These are phyloP conservation scores for Leptographium procerum DNA, from an alignment of 2,329 filamentous ascomycete genomes.

Conservation along the genomic window DNA sequence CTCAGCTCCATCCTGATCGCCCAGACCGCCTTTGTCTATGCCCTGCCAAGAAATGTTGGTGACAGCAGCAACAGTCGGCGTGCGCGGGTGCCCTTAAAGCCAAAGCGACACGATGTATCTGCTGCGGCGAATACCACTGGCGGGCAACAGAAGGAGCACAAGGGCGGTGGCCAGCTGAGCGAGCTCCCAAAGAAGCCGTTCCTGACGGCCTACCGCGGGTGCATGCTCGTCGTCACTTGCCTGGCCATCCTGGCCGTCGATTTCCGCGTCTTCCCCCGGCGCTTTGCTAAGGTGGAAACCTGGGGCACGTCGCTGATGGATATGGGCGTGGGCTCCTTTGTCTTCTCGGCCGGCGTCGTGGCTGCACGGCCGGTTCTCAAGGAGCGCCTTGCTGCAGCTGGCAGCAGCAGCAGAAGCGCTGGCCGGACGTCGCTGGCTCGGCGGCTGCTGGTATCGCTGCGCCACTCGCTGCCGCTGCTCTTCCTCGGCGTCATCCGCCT, in stretches of 20 bases:
- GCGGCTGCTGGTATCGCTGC: conserved; percentile 55
- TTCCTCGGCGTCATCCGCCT: conserved; percentile 70
- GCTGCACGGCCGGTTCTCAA: conserved; percentile 72
- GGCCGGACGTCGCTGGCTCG: conserved; percentile 32
- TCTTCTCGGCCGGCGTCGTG: conserved; percentile 88
- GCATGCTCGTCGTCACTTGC: conserved; percentile 85
- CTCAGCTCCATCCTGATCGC: conserved; percentile 64
- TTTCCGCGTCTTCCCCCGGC: conserved; percentile 81
- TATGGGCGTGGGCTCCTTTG: conserved; percentile 91
- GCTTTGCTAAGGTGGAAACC: conserved; percentile 97
- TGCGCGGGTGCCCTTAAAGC: conserved; percentile 27
- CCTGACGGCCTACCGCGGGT: conserved; percentile 79
- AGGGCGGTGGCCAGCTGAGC: conserved; percentile 25
- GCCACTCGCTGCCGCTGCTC: conserved; percentile 75
- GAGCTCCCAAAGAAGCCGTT: conserved; percentile 76
- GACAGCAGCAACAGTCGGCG: conserved; percentile 19
- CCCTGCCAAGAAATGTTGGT: conserved; percentile 32
- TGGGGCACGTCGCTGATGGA: conserved; percentile 99
- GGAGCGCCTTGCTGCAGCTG: conserved; percentile 41
- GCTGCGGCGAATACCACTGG: no score
- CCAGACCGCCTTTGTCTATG: conserved; percentile 55
- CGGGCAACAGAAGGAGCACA: no score
- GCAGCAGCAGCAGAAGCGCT: conserved; percentile 19
- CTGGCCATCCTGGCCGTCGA: conserved; percentile 93
- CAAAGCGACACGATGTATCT: background rate